Evolutionary conservation across 306 rosid genomes (phyloP), one percentile per base, ranked within the genome.

Genomic region (Potentilla sterilis): DNA sequence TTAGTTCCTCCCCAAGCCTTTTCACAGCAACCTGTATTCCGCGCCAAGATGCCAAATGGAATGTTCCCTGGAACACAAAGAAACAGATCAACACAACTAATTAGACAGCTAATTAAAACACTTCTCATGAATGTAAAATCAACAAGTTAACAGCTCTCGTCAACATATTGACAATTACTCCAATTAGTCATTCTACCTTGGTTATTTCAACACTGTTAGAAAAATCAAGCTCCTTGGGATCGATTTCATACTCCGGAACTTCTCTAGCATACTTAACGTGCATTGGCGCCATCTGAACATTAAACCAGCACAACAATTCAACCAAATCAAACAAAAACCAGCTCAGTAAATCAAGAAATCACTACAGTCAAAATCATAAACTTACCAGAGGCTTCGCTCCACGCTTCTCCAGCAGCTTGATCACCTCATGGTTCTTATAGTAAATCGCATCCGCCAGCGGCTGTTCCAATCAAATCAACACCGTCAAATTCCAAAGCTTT

Each of bases 11-110:
- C 67, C 77, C 88, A 24, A 94, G 96, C 83, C 68, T 87, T 78
- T 94, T 94, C 28, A 94, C 96, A 18, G 98, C 98, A 71, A 94
- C 97, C 85, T 90, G 81, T 81, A 88, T 94, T 75, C 98, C 98
- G 28, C 95, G 93, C 98, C 98, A 94, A 47, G 88, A 85, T 49
- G 95, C 97, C 40, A 85, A 76, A 78, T 82, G 84, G 85, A 91
- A 94, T 51, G 98, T 94, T 75, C 98, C 98, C 98, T 94, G 86
- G 46, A 61, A 51, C 32, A 65, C 47, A 34, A 55, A 24, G 35
- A 55, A 5, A 38, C 38, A 74, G n/a, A 54, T 41, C 47, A 46
- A 49, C 64, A 57, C 57, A 63, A 55, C 41, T 19, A 52, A 13
- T 4, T 63, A 70, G 24, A 35, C 16, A 76, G 44, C 42, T 55